Evolutionary conservation across 2,329 filamentous ascomycete species (phyloP), one percentile per base, ranked within the genome.

Genomic region (Neoscytalidium dimidiatum): DNA sequence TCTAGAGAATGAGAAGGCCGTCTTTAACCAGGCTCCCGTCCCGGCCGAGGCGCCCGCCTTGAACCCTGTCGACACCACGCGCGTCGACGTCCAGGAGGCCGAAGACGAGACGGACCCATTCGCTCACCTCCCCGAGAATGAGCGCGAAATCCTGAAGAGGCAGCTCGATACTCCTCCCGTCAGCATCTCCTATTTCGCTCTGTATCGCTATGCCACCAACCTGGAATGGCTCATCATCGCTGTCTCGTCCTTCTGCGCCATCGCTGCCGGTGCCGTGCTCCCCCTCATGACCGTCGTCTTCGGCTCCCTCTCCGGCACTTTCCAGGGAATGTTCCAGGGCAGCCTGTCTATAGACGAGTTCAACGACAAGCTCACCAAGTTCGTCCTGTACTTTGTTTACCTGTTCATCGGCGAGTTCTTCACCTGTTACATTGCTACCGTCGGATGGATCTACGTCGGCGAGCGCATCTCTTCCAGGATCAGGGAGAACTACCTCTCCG

Each of bases 381-480:
- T 46, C 19, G 64, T 67, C 35, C 62, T 73, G 17, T 73, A 72
- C 51, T 73, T 72, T 33, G 57, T 73, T 11, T 73, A 73, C 53
- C 64, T 73, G 13, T 71, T 66, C 19, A 66, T 70, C 21, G 69
- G 66, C 41, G 62, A 68, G 56, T 70, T 67, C 43, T 46, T 69
- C 1, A 67, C 66, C 31, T 61, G 29, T n/a, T 79, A 77, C 64
- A 71, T 96, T 66, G 85, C 88, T 26, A 97, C 94, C 0, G 88
- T 96, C 19, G 92, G 92, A 21, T 97, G 96, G 80, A 96, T 97
- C 71, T 97, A 82, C 65, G 78, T 79, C 1, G 82, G 82, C 35
- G 82, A 84, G 65, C 77, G 80, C 31, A 82, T 83, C 64, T 65
- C 61, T 8, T 66, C 66, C 28, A 70, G 66, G 60, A 66, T 70